Percentiles rank a stretch among this genome's conserved stretches.
Conservation (phyloP, 2,329 filamentous ascomycete species). For the Microcyclosporella mali region DNA sequence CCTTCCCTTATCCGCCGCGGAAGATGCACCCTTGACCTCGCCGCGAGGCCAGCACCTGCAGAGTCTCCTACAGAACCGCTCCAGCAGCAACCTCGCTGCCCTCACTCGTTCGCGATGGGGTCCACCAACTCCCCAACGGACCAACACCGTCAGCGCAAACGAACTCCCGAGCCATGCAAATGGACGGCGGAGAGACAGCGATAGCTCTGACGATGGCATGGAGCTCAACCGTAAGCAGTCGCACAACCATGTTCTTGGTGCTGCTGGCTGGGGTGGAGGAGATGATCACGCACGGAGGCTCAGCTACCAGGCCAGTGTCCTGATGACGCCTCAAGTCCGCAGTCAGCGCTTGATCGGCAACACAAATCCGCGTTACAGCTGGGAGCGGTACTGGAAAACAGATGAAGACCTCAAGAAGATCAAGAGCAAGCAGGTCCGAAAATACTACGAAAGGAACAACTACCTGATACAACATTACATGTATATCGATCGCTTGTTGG, state of each 20-base stretch:
- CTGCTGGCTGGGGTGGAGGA: conserved; percentile 23
- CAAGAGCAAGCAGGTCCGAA: conserved; percentile 65
- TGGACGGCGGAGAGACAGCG: conserved; percentile 4
- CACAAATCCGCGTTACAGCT: conserved; percentile 77
- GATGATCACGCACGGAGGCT: conserved; percentile 35
- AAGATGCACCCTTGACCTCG: conserved; percentile 31
- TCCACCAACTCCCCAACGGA: conserved; percentile 3
- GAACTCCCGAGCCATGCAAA: conserved; percentile 14
- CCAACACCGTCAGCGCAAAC: conserved; percentile 19
- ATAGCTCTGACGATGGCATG: conserved; percentile 15
- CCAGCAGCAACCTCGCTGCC: conserved; percentile 18
- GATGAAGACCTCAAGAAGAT: conserved; percentile 67
- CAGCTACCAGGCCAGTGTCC: conserved; percentile 38
- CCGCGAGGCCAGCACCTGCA: conserved; percentile 42
- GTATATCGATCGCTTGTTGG: conserved; percentile 84
- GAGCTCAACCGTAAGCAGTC: conserved; percentile 6
- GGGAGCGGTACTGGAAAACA: conserved; percentile 79
- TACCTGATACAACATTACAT: conserved; percentile 83
- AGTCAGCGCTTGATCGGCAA: conserved; percentile 84
- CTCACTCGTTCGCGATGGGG: conserved; percentile 6
- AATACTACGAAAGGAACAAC: conserved; percentile 88
- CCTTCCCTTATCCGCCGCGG: conserved; percentile 35
- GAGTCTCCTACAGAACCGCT: conserved; percentile 23
- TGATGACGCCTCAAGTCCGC: conserved; percentile 61
- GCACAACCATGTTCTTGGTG: conserved; percentile 2